Percentiles rank a stretch among this genome's conserved stretches.
Evolutionary conservation across 2,329 filamentous ascomycete species (phyloP).

Genomic region (Hypoxylon sp.): DNA sequence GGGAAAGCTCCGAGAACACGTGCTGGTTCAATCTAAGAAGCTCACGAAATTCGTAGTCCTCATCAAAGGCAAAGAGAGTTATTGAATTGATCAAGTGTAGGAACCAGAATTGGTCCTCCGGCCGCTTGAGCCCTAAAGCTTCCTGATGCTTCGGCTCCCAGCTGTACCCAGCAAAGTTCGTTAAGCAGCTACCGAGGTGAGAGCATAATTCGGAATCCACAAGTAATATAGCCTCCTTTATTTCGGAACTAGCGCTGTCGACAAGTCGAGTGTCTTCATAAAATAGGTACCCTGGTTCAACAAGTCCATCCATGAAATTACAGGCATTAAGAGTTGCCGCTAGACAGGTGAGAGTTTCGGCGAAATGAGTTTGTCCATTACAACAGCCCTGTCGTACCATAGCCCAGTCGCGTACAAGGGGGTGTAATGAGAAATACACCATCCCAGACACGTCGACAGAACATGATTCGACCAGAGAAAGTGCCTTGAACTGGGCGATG

Average conservation of each 20-base stretch:
- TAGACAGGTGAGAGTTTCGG: not conserved
- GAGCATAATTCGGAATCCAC: not conserved
- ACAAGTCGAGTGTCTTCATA: not conserved
- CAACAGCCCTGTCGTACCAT: slow-evolving; percentile 4
- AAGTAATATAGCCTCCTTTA: not conserved
- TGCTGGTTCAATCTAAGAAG: no score
- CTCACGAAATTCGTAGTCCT: no score
- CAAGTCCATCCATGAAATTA: not conserved
- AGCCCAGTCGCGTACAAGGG: slow-evolving; percentile 5
- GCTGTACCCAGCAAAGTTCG: not conserved
- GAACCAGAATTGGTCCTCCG: not conserved
- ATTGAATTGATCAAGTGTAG: not conserved
- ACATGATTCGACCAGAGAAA: not conserved
- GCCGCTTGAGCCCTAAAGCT: not conserved
- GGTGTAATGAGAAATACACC: not conserved
- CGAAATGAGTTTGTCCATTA: not conserved
- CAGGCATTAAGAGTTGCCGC: not conserved
- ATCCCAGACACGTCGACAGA: not conserved
- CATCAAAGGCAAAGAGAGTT: not conserved
- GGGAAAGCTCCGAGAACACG: not conserved
- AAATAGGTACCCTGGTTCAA: not conserved
- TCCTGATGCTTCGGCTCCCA: not conserved
- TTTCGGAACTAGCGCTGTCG: not conserved
- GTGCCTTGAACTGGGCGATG: not conserved
- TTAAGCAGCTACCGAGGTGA: not conserved